phyloP scores from a whole-genome alignment of 805 yeast species.

The Saccharomycopsis amapae region DNA sequence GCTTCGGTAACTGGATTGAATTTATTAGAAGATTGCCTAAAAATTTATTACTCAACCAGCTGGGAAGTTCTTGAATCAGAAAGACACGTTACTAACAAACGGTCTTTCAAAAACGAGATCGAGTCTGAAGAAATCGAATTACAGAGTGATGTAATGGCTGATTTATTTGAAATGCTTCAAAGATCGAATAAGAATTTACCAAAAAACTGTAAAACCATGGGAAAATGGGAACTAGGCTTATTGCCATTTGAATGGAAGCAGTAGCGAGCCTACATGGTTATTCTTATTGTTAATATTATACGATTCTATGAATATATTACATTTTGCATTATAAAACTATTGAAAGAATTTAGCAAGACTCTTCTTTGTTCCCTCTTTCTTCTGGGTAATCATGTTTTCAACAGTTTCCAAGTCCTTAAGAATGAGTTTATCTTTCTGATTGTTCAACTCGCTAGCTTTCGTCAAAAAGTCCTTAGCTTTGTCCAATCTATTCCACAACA shows the following conservation, averaged over 20 bases:
- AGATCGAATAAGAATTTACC: conserved; percentile 33
- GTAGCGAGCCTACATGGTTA: too few species aligned
- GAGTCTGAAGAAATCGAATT: conserved; percentile 36
- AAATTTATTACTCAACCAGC: conserved; percentile 38
- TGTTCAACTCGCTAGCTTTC: conserved; percentile 34
- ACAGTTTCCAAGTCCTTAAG: conserved; percentile 36
- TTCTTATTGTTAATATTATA: background rate
- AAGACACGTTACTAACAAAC: conserved; percentile 7
- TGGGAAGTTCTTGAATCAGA: conserved; percentile 22
- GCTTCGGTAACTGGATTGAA: conserved; percentile 31
- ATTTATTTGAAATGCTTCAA: conserved; percentile 28
- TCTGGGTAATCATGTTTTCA: conserved; percentile 34
- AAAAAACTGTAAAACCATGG: conserved; percentile 19
- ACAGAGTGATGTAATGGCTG: conserved; percentile 29
- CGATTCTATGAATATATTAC: too few species aligned
- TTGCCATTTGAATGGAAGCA: background rate
- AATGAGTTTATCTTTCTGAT: conserved; percentile 46
- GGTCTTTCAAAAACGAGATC: conserved; percentile 28
- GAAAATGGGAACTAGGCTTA: conserved; percentile 24
- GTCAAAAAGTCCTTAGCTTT: conserved; percentile 43
- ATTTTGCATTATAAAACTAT: too few species aligned
- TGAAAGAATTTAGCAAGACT: conserved; percentile 59
- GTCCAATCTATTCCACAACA: conserved; percentile 38
- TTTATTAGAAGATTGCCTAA: conserved; percentile 30
- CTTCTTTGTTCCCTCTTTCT: conserved; percentile 44